A percentile compares a stretch with the other conserved stretches of the same genome.
phyloP scores from a whole-genome alignment of 2,329 filamentous ascomycete species.

The Sporothrix brasiliensis region DNA sequence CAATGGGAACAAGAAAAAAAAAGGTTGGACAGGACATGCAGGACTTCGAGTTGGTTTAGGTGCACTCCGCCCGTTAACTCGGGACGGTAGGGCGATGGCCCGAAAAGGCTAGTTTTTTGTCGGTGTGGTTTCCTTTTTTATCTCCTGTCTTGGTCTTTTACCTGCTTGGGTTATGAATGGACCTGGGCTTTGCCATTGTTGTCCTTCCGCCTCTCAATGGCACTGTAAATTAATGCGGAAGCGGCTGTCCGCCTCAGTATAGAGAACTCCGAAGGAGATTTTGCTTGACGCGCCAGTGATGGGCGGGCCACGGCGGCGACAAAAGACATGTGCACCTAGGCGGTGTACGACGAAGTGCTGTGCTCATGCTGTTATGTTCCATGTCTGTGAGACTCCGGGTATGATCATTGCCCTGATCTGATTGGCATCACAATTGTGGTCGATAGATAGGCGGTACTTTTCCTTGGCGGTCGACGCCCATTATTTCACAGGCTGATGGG shows the following conservation, averaged over 20 bases:
- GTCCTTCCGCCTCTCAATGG: not conserved
- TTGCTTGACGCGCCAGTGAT: no score
- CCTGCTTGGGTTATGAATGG: not conserved
- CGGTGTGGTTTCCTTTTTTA: not conserved
- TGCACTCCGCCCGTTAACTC: not conserved
- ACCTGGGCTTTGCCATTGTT: not conserved
- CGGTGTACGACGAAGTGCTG: not conserved
- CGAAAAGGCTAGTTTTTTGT: slow-evolving; percentile 17
- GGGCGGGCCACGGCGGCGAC: slow-evolving; percentile 6
- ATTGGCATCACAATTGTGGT: slow-evolving; percentile 11
- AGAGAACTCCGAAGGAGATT: not conserved
- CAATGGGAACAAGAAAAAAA: not conserved
- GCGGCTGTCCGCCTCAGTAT: not conserved
- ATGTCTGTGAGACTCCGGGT: not conserved
- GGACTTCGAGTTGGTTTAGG: not conserved
- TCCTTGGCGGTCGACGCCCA: slow-evolving; percentile 19
- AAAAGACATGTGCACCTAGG: slow-evolving; percentile 4
- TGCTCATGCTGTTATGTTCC: not conserved
- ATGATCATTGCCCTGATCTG: not conserved
- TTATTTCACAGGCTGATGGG: slow-evolving; percentile 19
- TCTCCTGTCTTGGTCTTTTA: no score
- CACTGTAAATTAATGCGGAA: not conserved
- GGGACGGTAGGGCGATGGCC: slow-evolving; percentile 6
- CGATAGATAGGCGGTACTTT: slow-evolving; percentile 22
- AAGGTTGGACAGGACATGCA: slow-evolving; percentile 9